A percentile compares a stretch with the other conserved stretches of the same genome.
These are phyloP conservation scores for Acanthamoeba culbertsoni DNA, from an alignment of 208 protist species.

Conservation along the genomic window DNA sequence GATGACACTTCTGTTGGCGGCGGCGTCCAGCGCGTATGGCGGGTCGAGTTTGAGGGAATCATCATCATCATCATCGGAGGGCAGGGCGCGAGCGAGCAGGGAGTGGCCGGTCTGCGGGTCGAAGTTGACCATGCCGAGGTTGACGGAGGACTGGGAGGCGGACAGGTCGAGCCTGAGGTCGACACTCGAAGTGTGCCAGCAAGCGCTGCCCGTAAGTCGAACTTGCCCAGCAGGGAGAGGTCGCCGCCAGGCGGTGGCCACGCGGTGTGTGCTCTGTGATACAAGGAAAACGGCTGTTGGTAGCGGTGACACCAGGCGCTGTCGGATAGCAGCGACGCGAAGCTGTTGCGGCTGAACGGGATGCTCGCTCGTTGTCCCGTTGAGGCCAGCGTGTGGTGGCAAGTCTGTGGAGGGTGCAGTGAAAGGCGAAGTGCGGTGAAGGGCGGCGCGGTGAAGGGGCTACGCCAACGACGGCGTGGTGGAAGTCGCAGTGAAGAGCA, in stretches of 20 bases:
- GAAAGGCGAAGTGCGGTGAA: no score
- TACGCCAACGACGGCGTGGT: no score
- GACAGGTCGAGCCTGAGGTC: background rate
- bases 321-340: background rate
- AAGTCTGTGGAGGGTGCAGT: no score
- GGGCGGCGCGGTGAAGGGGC: no score
- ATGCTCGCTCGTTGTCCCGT: background rate
- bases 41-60: no score
- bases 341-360: background rate
- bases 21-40: no score
- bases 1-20: no score
- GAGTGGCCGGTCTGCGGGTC: background rate
- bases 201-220: background rate
- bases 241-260: background rate
- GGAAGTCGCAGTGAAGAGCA: no score
- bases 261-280: background rate
- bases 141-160: background rate
- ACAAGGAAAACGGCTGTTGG: background rate
- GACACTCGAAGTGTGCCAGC: background rate
- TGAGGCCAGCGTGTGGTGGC: no score
- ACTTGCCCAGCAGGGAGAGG: background rate
- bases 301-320: background rate
- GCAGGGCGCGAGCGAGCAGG: no score
- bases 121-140: background rate
- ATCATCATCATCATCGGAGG: background rate